Evolutionary conservation across 1,139 yeast species (phyloP).

Genomic region (Pichia sp.): DNA sequence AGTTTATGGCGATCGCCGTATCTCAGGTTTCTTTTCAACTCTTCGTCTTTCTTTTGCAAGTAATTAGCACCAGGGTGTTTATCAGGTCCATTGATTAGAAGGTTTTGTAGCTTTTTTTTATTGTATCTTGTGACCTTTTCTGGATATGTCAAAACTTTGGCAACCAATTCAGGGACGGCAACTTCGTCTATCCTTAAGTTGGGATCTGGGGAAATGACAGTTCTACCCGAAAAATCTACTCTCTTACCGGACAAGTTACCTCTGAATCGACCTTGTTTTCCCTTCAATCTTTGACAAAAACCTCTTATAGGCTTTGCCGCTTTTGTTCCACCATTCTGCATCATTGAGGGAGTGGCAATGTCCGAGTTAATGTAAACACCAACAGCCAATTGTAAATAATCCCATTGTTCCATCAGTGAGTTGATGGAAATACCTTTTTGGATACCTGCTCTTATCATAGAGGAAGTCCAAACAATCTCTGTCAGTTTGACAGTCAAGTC

Average conservation of each 20-base stretch:
- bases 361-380: conserved; percentile 98
- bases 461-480: conserved; percentile 94
- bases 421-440: conserved; percentile 92
- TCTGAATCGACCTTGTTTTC: conserved; percentile 98
- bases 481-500: conserved; percentile 94
- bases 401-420: conserved; percentile 98
- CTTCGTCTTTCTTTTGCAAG: conserved; percentile 74
- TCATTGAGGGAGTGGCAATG: conserved; percentile 76
- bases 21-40: conserved; percentile 79
- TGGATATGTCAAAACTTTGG: conserved; percentile 92
- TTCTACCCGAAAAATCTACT: conserved; percentile 97
- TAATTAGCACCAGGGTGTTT: conserved; percentile 97
- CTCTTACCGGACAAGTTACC: conserved; percentile 98
- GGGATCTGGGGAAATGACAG: conserved; percentile 98
- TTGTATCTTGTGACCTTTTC: conserved; percentile 92
- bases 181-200: conserved; percentile 92
- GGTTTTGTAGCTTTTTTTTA: conserved; percentile 63
- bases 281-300: conserved; percentile 93
- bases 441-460: conserved; percentile 87
- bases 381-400: conserved; percentile 85
- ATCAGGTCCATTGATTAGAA: conserved; percentile 81
- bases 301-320: conserved; percentile 87
- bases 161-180: conserved; percentile 96
- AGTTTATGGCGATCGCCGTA: conserved; percentile 81
- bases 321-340: conserved; percentile 59